Conservation (phyloP, 805 yeast genomes). For the Wickerhamiella parazyma region DNA sequence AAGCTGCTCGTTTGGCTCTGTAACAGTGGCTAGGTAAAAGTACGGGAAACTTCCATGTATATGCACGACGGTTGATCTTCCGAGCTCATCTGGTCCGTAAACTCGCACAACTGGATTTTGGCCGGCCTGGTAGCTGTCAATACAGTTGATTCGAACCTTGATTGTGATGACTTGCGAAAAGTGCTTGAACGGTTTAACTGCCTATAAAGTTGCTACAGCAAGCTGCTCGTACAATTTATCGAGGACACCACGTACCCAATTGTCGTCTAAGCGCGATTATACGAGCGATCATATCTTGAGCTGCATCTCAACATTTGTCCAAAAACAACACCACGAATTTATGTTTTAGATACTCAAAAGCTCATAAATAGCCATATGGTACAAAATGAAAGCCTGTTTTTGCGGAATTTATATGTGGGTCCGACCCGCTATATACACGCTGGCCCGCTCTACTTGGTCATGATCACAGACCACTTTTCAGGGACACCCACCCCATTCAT, state of each 20-base stretch:
- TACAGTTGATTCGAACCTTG: slow-evolving; percentile 21
- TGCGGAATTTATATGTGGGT: not conserved
- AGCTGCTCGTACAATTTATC: too few relatives aligned
- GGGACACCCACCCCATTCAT: slow-evolving; percentile 18
- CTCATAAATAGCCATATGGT: too few relatives aligned
- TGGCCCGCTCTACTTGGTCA: not conserved
- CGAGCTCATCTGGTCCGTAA: slow-evolving; percentile 55
- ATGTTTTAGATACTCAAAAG: too few relatives aligned
- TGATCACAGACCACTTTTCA: not conserved
- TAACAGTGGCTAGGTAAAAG: slow-evolving; percentile 31
- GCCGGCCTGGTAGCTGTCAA: slow-evolving; percentile 31
- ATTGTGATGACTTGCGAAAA: slow-evolving; percentile 9
- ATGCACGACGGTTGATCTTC: slow-evolving; percentile 51
- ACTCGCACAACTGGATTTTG: slow-evolving; percentile 52
- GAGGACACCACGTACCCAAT: too few relatives aligned
- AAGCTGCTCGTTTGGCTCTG: slow-evolving; percentile 13
- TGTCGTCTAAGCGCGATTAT: too few relatives aligned
- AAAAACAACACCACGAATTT: too few relatives aligned
- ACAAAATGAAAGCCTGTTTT: too few relatives aligned
- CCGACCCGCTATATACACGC: not conserved
- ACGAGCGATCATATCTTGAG: too few relatives aligned
- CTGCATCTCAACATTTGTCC: too few relatives aligned
- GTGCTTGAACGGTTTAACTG: not conserved
- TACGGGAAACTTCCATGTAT: slow-evolving; percentile 81
- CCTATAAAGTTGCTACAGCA: not conserved